Evolutionary conservation across 1,284 basidiomycete species (phyloP), one percentile per base, ranked within the genome.

Genomic region (Ustilago crameri): DNA sequence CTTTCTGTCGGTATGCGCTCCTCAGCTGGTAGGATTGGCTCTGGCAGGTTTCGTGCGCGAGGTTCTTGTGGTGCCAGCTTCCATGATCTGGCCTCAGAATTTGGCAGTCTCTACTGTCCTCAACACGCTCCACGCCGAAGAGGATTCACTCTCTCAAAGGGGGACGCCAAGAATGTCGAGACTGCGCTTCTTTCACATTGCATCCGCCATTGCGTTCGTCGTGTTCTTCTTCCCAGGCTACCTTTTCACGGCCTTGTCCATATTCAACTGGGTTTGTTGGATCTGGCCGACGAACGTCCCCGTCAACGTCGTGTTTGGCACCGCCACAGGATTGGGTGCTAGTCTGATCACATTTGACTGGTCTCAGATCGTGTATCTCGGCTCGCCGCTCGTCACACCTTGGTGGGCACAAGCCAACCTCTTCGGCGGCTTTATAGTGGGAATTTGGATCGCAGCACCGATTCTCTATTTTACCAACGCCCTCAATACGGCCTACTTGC

Each of bases 181-280:
- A 40, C 50, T 63, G 27, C 46, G 58, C 9, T 76, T 75, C 55
- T 82, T 80, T 49, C 44, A 52, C 34, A 32, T 73, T 17, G 53
- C 55, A 0, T 74, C 79, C 14, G 18, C 54, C 1, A 20, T 55
- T n/a, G 69, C 79, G 4, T 96, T 93, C 85, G 92, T 95, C 82
- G 96, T 89, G 84, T 95, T 90, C 85, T 76, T 76, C 34, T 61
- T 82, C 42, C 79, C 79, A 1, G 74, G 74, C 27, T 81, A 76
- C 46, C 59, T 82, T 14, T 76, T 80, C 50, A 70, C 72, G 8
- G 68, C 74, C 37, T 61, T 82, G 3, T 74, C 68, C 26, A 48
- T 56, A 24, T 76, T 79, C 62, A 79, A 76, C 46, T 82, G 78
- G 79, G 57, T 78, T 20, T 76, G 74, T 52, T 71, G 73, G 62